Evolutionary conservation across 305 asterid species (phyloP).

Genomic region (Solanum chacoense): DNA sequence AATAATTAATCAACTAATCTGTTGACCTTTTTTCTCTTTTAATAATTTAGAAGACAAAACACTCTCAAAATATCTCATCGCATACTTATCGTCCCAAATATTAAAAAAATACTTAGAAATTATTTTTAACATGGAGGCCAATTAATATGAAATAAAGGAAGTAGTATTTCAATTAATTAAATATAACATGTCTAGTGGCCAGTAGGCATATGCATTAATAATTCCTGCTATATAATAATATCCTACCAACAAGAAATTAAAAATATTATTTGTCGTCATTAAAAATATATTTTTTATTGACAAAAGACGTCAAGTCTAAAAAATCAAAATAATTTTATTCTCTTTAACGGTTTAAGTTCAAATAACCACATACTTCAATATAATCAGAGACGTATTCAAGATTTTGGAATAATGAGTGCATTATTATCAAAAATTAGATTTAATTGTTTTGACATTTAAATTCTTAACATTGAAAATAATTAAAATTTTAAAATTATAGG

Average conservation of each 20-base stretch:
- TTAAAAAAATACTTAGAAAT: no score
- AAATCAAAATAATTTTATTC: not conserved
- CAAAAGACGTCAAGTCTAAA: not conserved
- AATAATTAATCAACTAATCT: not conserved
- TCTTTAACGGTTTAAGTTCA: not conserved
- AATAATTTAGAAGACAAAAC: not conserved
- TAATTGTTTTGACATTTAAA: no score
- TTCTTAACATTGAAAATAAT: no score
- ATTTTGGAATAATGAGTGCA: no score
- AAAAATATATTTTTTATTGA: not conserved
- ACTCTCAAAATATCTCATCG: not conserved
- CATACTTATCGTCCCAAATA: no score
- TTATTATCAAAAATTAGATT: no score
- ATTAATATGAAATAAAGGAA: no score
- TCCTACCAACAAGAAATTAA: not conserved
- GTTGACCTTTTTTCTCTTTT: not conserved
- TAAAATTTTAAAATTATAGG: no score
- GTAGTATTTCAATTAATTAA: not conserved
- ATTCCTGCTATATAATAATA: no score
- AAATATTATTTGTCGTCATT: not conserved
- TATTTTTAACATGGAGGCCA: not conserved
- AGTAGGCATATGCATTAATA: not conserved
- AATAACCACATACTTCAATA: not conserved
- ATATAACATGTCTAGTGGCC: not conserved
- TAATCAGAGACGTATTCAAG: no score